Base-by-base conservation (phyloP, 2,329 filamentous ascomycete species). In the Pezicula carpinea region DNA sequence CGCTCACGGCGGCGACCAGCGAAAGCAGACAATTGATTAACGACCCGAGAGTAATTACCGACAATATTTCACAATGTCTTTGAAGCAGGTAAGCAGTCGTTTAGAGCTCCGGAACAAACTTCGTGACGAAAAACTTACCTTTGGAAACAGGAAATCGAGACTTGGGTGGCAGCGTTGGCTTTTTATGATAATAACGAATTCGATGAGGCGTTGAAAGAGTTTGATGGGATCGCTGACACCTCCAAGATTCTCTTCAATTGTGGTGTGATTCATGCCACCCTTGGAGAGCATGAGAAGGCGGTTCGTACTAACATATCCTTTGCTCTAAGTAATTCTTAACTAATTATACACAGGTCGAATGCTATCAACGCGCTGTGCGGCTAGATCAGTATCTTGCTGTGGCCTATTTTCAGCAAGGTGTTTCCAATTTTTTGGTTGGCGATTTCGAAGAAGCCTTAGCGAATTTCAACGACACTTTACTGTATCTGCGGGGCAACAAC, bases 231-330 rank as follows among this genome's bases (percentile, higher is more conserved):
- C 61, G 79, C 87, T 52, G 93, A 97, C 66, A 99, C 93, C 0
- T 96, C 93, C 59, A 97, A 96, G 75, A 99, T 99, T 53, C 76
- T 96, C 52, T 99, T 99, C 76, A 99, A 99, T 64, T 95, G 92
- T 69, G 93, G 93, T 58, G 92, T 99, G 33, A 97, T 99, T 60
- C 88, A 96, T 73, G 93, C 93, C 33, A 97, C 93, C 0, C 76
- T 99, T 15, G 93, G 93, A 58, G 90, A 97, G 66, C 93, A 99
- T 69, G 87, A 92, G 66, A 90, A 89, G 74, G 93, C 93, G 63
- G 92, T 96, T 75, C 68, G 89, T 76, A 32, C 40, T 64, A 33
- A 22, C 19, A 17, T 18, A 36, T 19, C 21, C n/a, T 6, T 22
- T 43, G 29, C n/a, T 11, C 26, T 31, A 34, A n/a, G 35, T 18